These are phyloP conservation scores for Fusarium newnesense DNA, from an alignment of 2,329 filamentous ascomycete species.

Conservation along the genomic window DNA sequence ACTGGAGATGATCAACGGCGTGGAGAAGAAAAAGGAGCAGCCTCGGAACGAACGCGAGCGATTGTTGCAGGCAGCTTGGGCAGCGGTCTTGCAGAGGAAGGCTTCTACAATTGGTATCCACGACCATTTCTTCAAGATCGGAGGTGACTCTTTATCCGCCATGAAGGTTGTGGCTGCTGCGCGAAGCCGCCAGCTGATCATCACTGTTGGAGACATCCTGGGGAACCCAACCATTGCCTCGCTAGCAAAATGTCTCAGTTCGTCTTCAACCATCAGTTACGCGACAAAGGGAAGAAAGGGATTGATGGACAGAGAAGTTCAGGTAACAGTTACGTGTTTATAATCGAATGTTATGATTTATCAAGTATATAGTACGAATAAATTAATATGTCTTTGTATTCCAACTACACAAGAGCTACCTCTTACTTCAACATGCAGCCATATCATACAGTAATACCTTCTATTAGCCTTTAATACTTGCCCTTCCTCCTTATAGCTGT, in stretches of 20 bases:
- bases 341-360: background rate
- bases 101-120: background rate
- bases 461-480: background rate
- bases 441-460: background rate
- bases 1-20: background rate
- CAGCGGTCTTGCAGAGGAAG: background rate
- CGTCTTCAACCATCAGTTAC: background rate
- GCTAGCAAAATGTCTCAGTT: background rate
- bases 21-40: background rate
- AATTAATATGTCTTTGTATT: background rate
- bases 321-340: background rate
- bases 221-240: background rate
- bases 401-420: background rate
- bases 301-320: background rate
- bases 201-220: background rate
- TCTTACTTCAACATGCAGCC: background rate
- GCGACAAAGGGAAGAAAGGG: background rate
- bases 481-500: background rate
- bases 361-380: background rate
- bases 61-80: background rate
- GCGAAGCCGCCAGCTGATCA: background rate
- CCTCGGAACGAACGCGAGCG: background rate
- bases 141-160: background rate
- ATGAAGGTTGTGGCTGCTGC: background rate
- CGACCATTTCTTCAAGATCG: background rate